Base-by-base conservation (phyloP, 2,329 filamentous ascomycete genomes). In the Hypoxylon sp. region DNA sequence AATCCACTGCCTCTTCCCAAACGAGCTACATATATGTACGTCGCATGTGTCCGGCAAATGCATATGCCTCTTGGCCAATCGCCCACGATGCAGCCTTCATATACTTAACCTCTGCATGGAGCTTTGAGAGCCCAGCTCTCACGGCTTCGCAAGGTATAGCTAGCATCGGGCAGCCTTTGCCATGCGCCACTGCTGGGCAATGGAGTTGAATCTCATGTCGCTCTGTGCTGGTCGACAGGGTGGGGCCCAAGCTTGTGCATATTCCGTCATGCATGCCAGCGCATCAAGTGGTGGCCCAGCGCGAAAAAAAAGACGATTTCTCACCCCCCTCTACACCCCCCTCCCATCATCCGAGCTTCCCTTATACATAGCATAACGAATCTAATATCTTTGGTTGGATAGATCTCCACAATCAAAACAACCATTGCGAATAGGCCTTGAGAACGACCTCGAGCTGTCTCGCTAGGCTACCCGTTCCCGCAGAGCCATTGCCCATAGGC, bases 231-330 rank as follows among this genome's bases (percentile, higher is more conserved):
- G 79, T 80, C 78, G 76, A 78, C 79, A 76, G 76, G 79, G 80
- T 82, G 75, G 80, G 80, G 77, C 80, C 80, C 80, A 48, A 77
- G 80, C 78, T 82, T 80, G 77, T 86, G 84, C 85, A 86, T 84
- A 82, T 85, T 82, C 84, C 84, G 83, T 86, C 83, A 86, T 87
- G 85, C 85, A 87, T 86, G 85, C 83, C 83, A 85, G 79, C 83
- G 81, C 83, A 85, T 84, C 82, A 84, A 82, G 75, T 79, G 77
- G 79, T 80, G 77, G 79, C 75, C 79, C 79, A 79, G 81, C 80
- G 80, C 81, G 79, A 80, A 66, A 71, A 78, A 79, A 74, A 67
- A 76, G 75, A 73, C 74, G 74, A 75, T 76, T 73, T 76, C 73
- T 43, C 63, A 63, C 72, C 66, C 72, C 73, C 75, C 75, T 72